phyloP scores from a whole-genome alignment of 768 basidiomycete genomes.

The Boletellus sp. region DNA sequence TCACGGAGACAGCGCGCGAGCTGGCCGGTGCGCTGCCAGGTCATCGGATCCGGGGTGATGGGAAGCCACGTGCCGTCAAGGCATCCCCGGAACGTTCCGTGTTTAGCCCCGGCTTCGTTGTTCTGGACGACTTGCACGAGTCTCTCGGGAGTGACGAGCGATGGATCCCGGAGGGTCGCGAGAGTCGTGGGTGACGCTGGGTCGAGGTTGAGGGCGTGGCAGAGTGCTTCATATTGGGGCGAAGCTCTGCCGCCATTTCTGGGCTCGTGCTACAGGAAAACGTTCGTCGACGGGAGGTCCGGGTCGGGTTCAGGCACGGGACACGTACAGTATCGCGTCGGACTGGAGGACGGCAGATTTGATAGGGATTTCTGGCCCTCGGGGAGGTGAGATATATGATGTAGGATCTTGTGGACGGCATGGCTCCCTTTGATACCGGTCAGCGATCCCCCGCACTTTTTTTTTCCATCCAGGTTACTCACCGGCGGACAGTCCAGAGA shows the following conservation, averaged over 20 bases:
- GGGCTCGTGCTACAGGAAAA: conserved; percentile 47
- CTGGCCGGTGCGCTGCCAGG: conserved; percentile 61
- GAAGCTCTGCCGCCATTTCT: conserved; percentile 54
- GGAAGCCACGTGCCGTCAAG: conserved; percentile 59
- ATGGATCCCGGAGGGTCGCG: conserved; percentile 46
- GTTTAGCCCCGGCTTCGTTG: conserved; percentile 45
- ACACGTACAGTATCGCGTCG: conserved; percentile 63
- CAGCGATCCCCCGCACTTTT: background rate
- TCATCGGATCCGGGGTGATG: conserved; percentile 53
- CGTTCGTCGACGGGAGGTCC: too few species aligned
- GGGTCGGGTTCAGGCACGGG: too few species aligned
- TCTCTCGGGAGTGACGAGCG: conserved; percentile 42
- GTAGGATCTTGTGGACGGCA: conserved; percentile 70
- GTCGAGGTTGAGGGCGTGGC: conserved; percentile 52
- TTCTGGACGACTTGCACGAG: conserved; percentile 60
- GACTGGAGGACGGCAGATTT: conserved; percentile 65
- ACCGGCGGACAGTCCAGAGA: conserved; percentile 75
- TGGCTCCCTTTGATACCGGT: conserved; percentile 51
- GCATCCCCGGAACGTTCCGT: conserved; percentile 68
- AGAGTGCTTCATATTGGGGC: conserved; percentile 65
- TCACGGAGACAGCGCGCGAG: conserved; percentile 51
- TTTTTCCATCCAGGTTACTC: conserved; percentile 4
- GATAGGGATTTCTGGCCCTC: conserved; percentile 57
- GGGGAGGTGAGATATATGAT: conserved; percentile 63
- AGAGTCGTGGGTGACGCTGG: conserved; percentile 49